These are phyloP conservation scores for Erysimum cheiranthoides DNA, from an alignment of 345 rosid genomes.

Conservation along the genomic window DNA sequence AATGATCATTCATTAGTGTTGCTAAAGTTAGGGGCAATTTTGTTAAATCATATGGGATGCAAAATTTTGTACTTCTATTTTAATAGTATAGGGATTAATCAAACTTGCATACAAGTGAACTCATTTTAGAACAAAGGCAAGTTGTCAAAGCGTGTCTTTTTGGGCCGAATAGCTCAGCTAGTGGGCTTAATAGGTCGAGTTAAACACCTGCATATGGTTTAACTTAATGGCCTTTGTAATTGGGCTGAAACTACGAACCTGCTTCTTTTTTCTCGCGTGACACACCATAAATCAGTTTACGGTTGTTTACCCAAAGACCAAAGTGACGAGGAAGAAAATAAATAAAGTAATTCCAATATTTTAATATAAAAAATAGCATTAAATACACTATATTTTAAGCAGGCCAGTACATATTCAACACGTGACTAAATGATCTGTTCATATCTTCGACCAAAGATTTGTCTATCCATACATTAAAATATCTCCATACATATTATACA, in stretches of 20 bases:
- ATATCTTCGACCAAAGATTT: constrained; percentile 32
- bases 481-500: constrained; percentile 1
- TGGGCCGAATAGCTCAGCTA: background rate
- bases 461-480: constrained; percentile 24
- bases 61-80: too few relatives aligned
- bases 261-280: background rate
- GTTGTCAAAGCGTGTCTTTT: background rate
- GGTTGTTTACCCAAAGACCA: too few relatives aligned
- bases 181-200: background rate
- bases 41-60: too few relatives aligned
- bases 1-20: too few relatives aligned
- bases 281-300: background rate
- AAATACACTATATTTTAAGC: background rate
- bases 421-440: constrained; percentile 28
- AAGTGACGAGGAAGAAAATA: background rate
- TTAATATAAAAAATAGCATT: background rate
- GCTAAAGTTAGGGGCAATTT: too few relatives aligned
- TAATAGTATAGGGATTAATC: too few relatives aligned
- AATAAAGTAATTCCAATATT: background rate
- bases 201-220: background rate
- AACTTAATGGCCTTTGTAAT: background rate
- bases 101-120: background rate
- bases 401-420: constrained; percentile 27
- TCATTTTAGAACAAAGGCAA: background rate
- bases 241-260: background rate